Percentiles rank a stretch among this genome's conserved stretches.
These are phyloP conservation scores for Kodamaea lidongshanica DNA, from an alignment of 805 yeast species.

Conservation along the genomic window DNA sequence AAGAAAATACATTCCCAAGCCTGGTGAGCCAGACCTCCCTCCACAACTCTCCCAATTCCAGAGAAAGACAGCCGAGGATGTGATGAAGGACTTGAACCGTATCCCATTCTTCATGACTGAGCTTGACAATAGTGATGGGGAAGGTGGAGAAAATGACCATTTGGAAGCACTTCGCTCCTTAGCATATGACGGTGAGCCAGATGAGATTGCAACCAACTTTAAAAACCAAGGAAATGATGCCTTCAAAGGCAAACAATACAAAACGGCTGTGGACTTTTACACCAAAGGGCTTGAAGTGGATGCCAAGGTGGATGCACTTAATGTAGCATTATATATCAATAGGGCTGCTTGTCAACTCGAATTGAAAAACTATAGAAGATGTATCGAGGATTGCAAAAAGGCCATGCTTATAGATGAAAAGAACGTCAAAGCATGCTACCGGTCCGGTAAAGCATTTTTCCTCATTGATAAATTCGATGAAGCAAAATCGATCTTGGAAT, in stretches of 20 bases:
- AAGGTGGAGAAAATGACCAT: slow-evolving; percentile 65
- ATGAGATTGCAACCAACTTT: slow-evolving; percentile 84
- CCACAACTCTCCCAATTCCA: slow-evolving; percentile 69
- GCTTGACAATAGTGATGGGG: slow-evolving; percentile 69
- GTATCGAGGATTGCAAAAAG: slow-evolving; percentile 78
- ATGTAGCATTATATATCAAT: slow-evolving; percentile 63
- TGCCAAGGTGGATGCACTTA: slow-evolving; percentile 50
- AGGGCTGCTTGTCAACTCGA: slow-evolving; percentile 91
- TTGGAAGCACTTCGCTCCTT: slow-evolving; percentile 86
- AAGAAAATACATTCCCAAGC: slow-evolving; percentile 34
- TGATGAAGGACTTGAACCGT: slow-evolving; percentile 69
- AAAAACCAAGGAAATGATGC: slow-evolving; percentile 91
- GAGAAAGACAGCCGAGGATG: slow-evolving; percentile 66
- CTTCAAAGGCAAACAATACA: slow-evolving; percentile 63
- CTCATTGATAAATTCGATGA: slow-evolving; percentile 66
- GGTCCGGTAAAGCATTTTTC: slow-evolving; percentile 78
- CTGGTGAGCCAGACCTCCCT: slow-evolving; percentile 69
- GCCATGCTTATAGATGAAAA: slow-evolving; percentile 60
- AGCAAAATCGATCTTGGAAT: slow-evolving; percentile 57
- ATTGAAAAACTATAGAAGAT: slow-evolving; percentile 73
- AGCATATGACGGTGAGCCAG: slow-evolving; percentile 93
- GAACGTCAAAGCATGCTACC: slow-evolving; percentile 76
- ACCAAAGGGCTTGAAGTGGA: slow-evolving; percentile 72
- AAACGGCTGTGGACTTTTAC: slow-evolving; percentile 72
- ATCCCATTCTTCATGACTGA: slow-evolving; percentile 93